Percentiles rank a stretch among this genome's conserved stretches.
These are phyloP conservation scores for Pythium aquatile DNA, from an alignment of 352 stramenopile species.

Conservation along the genomic window DNA sequence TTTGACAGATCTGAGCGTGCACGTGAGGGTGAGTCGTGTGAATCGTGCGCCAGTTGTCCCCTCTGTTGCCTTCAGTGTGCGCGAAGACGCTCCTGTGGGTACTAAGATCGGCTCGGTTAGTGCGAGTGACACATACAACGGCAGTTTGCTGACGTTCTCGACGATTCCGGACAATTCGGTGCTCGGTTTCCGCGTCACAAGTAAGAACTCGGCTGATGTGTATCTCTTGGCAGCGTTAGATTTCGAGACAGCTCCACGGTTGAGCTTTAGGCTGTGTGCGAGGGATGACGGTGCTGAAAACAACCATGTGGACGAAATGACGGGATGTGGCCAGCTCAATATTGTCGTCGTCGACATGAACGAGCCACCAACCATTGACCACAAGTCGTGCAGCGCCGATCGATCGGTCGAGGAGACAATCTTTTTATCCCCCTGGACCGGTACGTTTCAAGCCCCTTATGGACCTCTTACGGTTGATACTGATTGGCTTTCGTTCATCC, in stretches of 20 bases:
- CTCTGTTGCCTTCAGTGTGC: conserved; percentile 14
- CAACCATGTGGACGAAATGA: conserved; percentile 45
- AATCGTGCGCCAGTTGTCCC: conserved; percentile 24
- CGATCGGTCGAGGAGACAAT: conserved; percentile 13
- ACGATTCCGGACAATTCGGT: conserved; percentile 28
- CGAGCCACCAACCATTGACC: conserved; percentile 32
- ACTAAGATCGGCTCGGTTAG: conserved; percentile 35
- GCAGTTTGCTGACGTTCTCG: conserved; percentile 44
- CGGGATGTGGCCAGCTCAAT: conserved; percentile 37
- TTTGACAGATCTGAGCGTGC: conserved; percentile 9
- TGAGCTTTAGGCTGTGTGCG: conserved; percentile 42
- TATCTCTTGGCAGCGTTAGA: conserved; percentile 37
- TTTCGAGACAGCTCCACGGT: conserved; percentile 33
- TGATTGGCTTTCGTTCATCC: background rate
- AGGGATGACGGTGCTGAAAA: conserved; percentile 48
- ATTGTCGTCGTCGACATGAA: conserved; percentile 44
- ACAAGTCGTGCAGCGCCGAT: conserved; percentile 1
- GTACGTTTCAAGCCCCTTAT: background rate
- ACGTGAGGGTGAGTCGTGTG: conserved; percentile 16
- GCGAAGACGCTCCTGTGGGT: conserved; percentile 24
- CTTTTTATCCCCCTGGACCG: conserved; percentile 16
- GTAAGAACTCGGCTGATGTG: conserved; percentile 30
- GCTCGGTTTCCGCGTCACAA: conserved; percentile 32
- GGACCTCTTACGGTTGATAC: background rate
- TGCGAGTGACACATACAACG: conserved; percentile 33